A percentile compares a stretch with the other conserved stretches of the same genome.
Evolutionary conservation across 2,329 filamentous ascomycete genomes (phyloP).

Genomic region (Trichoderma harzianum): DNA sequence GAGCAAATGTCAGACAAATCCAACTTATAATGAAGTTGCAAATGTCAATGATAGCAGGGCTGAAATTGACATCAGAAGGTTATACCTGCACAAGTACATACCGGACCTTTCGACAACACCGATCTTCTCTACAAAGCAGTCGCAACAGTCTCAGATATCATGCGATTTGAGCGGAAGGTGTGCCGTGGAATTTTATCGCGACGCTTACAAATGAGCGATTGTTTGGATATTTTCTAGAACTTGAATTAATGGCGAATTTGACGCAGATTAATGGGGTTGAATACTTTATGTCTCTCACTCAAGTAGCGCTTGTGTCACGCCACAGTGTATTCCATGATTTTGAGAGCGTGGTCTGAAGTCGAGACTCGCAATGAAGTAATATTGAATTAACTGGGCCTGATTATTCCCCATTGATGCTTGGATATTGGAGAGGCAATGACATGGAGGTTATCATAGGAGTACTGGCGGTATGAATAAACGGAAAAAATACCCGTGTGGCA

Average conservation of each 20-base stretch:
- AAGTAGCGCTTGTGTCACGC: neutral
- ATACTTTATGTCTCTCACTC: neutral
- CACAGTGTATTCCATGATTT: neutral
- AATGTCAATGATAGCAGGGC: neutral
- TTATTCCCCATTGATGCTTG: fast-evolving
- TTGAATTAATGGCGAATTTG: neutral
- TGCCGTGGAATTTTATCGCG: neutral
- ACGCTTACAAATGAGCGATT: neutral
- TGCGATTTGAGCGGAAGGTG: neutral
- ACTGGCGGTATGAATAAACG: neutral
- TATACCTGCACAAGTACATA: neutral
- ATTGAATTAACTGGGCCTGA: neutral
- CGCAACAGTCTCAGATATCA: no score
- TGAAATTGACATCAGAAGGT: neutral
- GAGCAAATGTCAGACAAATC: neutral
- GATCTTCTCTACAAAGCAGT: neutral
- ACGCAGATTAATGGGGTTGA: neutral
- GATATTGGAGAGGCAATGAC: neutral
- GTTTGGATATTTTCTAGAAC: neutral
- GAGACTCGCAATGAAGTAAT: neutral
- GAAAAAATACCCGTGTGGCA: neutral
- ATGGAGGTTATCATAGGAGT: neutral
- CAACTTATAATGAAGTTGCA: neutral
- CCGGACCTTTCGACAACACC: no score
- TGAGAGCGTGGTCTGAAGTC: neutral